Conservation (phyloP, 768 basidiomycete species). For the Floccularia luteovirens region DNA sequence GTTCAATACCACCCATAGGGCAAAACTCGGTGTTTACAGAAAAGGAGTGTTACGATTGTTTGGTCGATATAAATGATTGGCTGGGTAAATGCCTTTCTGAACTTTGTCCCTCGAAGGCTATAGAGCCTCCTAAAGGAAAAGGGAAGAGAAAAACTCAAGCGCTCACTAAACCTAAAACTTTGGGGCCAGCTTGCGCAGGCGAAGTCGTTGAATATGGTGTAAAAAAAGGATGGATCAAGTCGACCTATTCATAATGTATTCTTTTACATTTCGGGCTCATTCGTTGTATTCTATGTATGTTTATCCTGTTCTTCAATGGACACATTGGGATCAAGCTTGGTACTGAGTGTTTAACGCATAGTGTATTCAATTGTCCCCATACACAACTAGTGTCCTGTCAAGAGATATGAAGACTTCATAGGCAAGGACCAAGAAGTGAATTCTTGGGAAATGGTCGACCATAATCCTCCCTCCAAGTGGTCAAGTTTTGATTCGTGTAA, state of each 20-base stretch:
- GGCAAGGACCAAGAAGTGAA: slow-evolving; percentile 26
- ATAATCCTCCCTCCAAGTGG: slow-evolving; percentile 35
- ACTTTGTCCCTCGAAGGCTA: slow-evolving; percentile 18
- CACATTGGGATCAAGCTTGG: too few species aligned
- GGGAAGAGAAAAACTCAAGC: slow-evolving; percentile 23
- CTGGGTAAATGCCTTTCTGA: slow-evolving; percentile 38
- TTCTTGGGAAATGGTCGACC: slow-evolving; percentile 51
- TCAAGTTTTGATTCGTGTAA: slow-evolving; percentile 58
- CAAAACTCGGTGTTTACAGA: slow-evolving; percentile 42
- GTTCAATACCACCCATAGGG: slow-evolving; percentile 4
- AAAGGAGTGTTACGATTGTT: slow-evolving; percentile 60
- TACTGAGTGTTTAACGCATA: too few species aligned
- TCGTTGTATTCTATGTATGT: slow-evolving; percentile 2
- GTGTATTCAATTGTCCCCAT: too few species aligned
- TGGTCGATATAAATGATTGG: slow-evolving; percentile 58
- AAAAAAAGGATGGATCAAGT: slow-evolving; percentile 53
- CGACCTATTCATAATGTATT: slow-evolving; percentile 7
- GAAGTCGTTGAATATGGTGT: slow-evolving; percentile 58
- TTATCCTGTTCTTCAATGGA: too few species aligned
- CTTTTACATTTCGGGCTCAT: slow-evolving; percentile 8
- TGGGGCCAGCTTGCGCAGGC: slow-evolving; percentile 38
- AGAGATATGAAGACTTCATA: too few species aligned
- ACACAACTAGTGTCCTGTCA: too few species aligned
- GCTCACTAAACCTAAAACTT: slow-evolving; percentile 9
- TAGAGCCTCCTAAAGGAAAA: slow-evolving; percentile 22